A percentile compares a stretch with the other conserved stretches of the same genome.
Evolutionary conservation across 139 green algal species (phyloP).

Genomic region (Tetraselmis chui): DNA sequence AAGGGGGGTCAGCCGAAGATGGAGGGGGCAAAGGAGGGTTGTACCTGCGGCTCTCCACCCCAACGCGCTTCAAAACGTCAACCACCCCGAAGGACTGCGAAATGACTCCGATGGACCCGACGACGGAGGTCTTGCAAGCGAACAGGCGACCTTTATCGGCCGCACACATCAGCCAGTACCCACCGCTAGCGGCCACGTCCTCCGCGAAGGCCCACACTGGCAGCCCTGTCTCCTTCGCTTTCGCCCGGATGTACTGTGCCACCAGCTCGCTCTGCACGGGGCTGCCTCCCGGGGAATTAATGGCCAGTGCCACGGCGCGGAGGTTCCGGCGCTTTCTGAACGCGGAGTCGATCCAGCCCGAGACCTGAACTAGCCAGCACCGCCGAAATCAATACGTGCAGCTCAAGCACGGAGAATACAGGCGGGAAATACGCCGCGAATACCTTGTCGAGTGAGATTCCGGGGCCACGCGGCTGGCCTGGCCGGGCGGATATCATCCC

Average conservation of each 20-base stretch:
- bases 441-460: not conserved
- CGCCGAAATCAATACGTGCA: not conserved
- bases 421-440: not conserved
- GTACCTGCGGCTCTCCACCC: slow-evolving; percentile 32
- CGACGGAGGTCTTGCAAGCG: slow-evolving; percentile 22
- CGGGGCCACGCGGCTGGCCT: not conserved
- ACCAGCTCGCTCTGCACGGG: slow-evolving; percentile 30
- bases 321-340: slow-evolving; percentile 25
- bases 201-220: slow-evolving; percentile 40
- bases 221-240: slow-evolving; percentile 21
- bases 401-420: not conserved
- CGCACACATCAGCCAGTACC: slow-evolving; percentile 42
- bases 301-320: slow-evolving; percentile 22
- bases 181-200: slow-evolving; percentile 34
- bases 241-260: slow-evolving; percentile 17
- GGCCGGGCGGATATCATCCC: not conserved
- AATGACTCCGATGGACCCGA: slow-evolving; percentile 41
- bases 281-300: slow-evolving; percentile 39
- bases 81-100: slow-evolving; percentile 23
- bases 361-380: slow-evolving; percentile 7
- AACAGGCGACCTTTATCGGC: slow-evolving; percentile 23
- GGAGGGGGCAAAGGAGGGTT: not conserved
- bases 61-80: slow-evolving; percentile 12
- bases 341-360: slow-evolving; percentile 29
- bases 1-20: no score